These are phyloP conservation scores for Rhinocladiella mackenziei DNA, from an alignment of 2,329 filamentous ascomycete genomes.

Conservation along the genomic window DNA sequence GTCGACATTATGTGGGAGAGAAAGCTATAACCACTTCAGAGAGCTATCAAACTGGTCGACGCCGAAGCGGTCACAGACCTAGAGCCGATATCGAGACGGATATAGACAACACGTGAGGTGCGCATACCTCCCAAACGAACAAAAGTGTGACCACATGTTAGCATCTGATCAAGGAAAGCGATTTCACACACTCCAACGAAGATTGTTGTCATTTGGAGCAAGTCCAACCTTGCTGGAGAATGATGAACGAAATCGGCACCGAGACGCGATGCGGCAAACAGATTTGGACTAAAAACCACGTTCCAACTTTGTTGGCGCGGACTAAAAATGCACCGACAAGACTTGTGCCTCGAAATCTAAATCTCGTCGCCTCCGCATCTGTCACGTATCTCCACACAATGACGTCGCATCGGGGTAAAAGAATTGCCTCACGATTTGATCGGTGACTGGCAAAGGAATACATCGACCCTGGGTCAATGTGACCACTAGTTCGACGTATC, in stretches of 20 bases:
- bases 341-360: too few species aligned
- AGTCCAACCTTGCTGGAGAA: neutral
- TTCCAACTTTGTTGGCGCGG: neutral
- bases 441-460: constrained; percentile 1
- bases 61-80: constrained; percentile 27
- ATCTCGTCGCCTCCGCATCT: constrained; percentile 12
- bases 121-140: too few species aligned
- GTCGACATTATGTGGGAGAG: constrained; percentile 52
- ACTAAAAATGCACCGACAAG: too few species aligned
- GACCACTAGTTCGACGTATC: too few species aligned
- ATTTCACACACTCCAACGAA: too few species aligned
- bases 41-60: constrained; percentile 30
- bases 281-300: too few species aligned
- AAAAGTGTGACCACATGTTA: too few species aligned
- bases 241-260: neutral
- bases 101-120: constrained; percentile 11
- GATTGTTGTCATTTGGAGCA: constrained; percentile 4
- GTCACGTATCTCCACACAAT: constrained; percentile 9
- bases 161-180: too few species aligned
- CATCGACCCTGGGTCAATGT: neutral
- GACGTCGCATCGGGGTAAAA: constrained; percentile 15
- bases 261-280: too few species aligned
- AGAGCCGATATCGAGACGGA: constrained; percentile 3
- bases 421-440: neutral
- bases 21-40: constrained; percentile 41